These are phyloP conservation scores for Cyclotella choctawhatcheeana DNA, from an alignment of 108 stramenopile species.

Conservation along the genomic window DNA sequence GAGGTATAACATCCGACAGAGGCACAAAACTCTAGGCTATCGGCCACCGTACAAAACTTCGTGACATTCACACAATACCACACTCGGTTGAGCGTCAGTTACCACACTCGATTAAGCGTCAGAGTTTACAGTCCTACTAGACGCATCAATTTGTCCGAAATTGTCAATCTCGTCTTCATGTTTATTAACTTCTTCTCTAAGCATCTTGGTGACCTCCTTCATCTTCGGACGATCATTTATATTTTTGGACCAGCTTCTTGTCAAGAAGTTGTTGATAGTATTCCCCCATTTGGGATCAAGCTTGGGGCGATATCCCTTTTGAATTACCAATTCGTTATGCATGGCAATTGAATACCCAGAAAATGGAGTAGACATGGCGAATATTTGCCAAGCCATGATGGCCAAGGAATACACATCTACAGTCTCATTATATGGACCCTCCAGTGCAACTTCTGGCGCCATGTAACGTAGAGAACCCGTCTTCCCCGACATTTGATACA, in stretches of 20 bases:
- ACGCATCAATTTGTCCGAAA: slow-evolving; percentile 38
- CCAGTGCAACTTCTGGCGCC: slow-evolving; percentile 79
- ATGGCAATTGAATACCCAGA: slow-evolving; percentile 59
- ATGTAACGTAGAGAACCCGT: slow-evolving; percentile 20
- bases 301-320: slow-evolving; percentile 62
- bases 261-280: slow-evolving; percentile 24
- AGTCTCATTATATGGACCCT: slow-evolving; percentile 84
- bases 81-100: neutral
- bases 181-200: slow-evolving; percentile 69
- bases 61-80: too few relatives aligned
- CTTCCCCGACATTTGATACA: slow-evolving; percentile 59
- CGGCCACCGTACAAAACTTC: too few relatives aligned
- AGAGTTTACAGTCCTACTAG: slow-evolving; percentile 36
- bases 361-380: slow-evolving; percentile 72
- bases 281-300: slow-evolving; percentile 66
- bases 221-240: slow-evolving; percentile 67
- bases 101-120: neutral
- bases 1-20: too few relatives aligned
- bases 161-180: slow-evolving; percentile 58
- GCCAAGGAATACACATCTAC: slow-evolving; percentile 88
- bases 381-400: slow-evolving; percentile 86
- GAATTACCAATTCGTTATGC: slow-evolving; percentile 64
- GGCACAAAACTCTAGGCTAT: too few relatives aligned
- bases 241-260: slow-evolving; percentile 46
- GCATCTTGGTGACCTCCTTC: slow-evolving; percentile 59